Evolutionary conservation across 129 eudicot genomes (phyloP), one percentile per base, ranked within the genome.

Genomic region (Chrysanthemum seticuspe): DNA sequence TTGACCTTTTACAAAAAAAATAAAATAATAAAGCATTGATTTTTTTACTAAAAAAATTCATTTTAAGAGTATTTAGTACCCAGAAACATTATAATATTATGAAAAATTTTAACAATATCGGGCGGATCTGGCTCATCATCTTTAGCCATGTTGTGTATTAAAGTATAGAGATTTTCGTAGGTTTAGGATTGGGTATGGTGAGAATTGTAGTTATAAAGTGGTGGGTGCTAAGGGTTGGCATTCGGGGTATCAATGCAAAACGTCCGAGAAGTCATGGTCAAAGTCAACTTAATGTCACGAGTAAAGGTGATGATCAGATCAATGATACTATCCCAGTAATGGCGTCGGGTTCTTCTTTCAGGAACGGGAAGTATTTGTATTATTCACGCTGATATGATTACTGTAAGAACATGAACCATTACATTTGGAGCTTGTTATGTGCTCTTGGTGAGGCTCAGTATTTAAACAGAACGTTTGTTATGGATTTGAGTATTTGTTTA

Each of bases 331-430:
- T 95, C n/a, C 87, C 96, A 0, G 81, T 71, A 2, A 66, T 94
- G 53, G 90, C 87, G 16, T 83, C 88, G 2, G 89, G 85, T 75
- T 44, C 79, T 36, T 74, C 79, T 50, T 90, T 95, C 65, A 81
- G 87, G 55, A 85, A 80, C 23, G 90, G 97, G 31, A 95, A 74
- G 68, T 90, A 95, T 79, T 77, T 95, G 89, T 95, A 95, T 49
- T 95, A 95, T 72, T 90, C 97, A 10, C 87, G 94, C 0, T 96
- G 99, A 25, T 96, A 96, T 10, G 99, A 95, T 82, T 85, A 90
- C 51, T 90, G 99, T 77, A 94, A 95, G 71, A 87, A 82, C 62
- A 95, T 95, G 99, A 95, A 95, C 74, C 99, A 95, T 36, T 95
- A 84, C 71, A 57, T 90, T 9, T 95, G 99, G 99, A 95, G 99